Evolutionary conservation across 768 basidiomycete genomes (phyloP).

Genomic region (Pleurotus tuoliensis): DNA sequence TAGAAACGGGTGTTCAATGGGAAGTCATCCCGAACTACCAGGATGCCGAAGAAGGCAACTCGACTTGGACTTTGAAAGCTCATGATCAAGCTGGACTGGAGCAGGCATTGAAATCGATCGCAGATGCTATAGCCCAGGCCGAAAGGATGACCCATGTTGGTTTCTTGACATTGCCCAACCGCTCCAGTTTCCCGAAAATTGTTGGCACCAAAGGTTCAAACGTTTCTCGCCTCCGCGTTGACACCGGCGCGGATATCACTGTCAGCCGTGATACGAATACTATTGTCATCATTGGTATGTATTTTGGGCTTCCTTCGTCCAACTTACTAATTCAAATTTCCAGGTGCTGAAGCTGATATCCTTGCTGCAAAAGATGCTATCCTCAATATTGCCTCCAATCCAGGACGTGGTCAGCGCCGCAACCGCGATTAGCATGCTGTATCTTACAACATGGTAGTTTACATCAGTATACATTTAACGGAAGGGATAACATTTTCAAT

Average conservation of each 20-base stretch:
- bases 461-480: no score
- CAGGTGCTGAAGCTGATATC: slow-evolving; percentile 69
- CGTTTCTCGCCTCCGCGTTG: slow-evolving; percentile 79
- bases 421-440: slow-evolving; percentile 24
- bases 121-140: slow-evolving; percentile 70
- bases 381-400: slow-evolving; percentile 48
- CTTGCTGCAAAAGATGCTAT: slow-evolving; percentile 76
- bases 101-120: slow-evolving; percentile 62
- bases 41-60: slow-evolving; percentile 78
- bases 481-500: slow-evolving; percentile 6
- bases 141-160: slow-evolving; percentile 74
- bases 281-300: slow-evolving; percentile 83
- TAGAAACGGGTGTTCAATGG: slow-evolving; percentile 55
- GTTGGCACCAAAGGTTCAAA: slow-evolving; percentile 91
- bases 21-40: slow-evolving; percentile 77
- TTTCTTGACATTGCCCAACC: slow-evolving; percentile 79
- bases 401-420: slow-evolving; percentile 37
- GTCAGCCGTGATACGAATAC: slow-evolving; percentile 85
- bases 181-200: slow-evolving; percentile 86
- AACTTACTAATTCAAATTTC: slow-evolving; percentile 6
- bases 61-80: slow-evolving; percentile 81
- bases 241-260: slow-evolving; percentile 90
- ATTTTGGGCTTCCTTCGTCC: neutral
- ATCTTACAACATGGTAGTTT: no score
- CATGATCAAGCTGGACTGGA: slow-evolving; percentile 76